Evolutionary conservation across 768 basidiomycete species (phyloP).

Genomic region (Naganishia antarctica): DNA sequence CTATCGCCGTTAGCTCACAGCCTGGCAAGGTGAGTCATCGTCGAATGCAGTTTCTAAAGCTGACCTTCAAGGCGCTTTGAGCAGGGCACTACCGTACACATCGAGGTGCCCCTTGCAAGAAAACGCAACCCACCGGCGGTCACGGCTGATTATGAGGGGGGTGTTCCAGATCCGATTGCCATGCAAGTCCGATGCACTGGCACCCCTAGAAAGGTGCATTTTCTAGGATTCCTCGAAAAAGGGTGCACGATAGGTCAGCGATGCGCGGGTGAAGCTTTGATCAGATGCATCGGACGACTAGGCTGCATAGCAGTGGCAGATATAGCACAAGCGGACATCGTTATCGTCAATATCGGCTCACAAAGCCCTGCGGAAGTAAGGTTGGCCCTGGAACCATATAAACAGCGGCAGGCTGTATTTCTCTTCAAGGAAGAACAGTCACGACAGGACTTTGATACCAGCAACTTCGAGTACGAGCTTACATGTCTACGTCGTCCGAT

Average conservation of each 20-base stretch:
- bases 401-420: conserved; percentile 37
- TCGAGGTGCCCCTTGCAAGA: conserved; percentile 37
- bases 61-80: no score
- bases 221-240: conserved; percentile 34
- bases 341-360: conserved; percentile 38
- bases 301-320: conserved; percentile 35
- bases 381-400: background rate
- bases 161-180: background rate
- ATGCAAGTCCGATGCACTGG: background rate
- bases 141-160: background rate
- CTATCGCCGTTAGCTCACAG: conserved; percentile 42
- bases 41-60: background rate
- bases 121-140: conserved; percentile 8
- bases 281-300: conserved; percentile 32
- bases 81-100: conserved; percentile 33
- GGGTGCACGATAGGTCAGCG: conserved; percentile 18
- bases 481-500: conserved; percentile 37
- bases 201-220: conserved; percentile 29
- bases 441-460: conserved; percentile 23
- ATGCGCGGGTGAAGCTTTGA: conserved; percentile 30
- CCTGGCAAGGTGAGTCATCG: conserved; percentile 33
- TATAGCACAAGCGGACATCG: conserved; percentile 35
- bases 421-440: conserved; percentile 34
- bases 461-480: conserved; percentile 25
- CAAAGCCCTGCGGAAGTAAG: conserved; percentile 16